phyloP scores from a whole-genome alignment of 2,329 filamentous ascomycete genomes.

The Fonsecaea erecta region DNA sequence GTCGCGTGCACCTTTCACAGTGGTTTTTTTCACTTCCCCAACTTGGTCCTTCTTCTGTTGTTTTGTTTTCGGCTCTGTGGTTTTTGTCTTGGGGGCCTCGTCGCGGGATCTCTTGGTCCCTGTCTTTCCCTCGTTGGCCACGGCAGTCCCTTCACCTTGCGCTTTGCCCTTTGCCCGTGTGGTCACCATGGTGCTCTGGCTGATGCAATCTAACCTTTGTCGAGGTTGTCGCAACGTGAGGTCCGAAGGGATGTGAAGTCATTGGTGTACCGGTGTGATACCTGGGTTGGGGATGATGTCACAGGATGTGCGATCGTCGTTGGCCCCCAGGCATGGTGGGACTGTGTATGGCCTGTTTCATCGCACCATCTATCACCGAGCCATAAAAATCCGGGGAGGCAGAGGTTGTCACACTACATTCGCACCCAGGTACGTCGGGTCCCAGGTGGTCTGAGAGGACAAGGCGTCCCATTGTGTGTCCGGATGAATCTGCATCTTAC shows the following conservation, averaged over 20 bases:
- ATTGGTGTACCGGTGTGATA: background rate
- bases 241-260: background rate
- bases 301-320: background rate
- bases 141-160: background rate
- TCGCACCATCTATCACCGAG: background rate
- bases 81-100: background rate
- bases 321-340: background rate
- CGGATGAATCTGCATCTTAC: background rate
- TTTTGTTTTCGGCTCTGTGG: background rate
- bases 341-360: background rate
- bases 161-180: conserved; percentile 7
- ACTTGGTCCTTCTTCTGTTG: conserved; percentile 6
- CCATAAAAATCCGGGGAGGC: background rate
- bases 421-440: background rate
- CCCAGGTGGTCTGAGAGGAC: background rate
- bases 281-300: background rate
- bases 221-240: background rate
- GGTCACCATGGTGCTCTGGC: conserved; percentile 6
- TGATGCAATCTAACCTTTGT: background rate
- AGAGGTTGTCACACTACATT: background rate
- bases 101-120: conserved; percentile 6
- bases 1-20: background rate
- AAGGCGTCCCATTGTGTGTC: background rate
- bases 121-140: background rate
- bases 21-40: background rate